Base-by-base conservation (phyloP, 1,139 yeast genomes). In the Geotrichum fermentans region DNA sequence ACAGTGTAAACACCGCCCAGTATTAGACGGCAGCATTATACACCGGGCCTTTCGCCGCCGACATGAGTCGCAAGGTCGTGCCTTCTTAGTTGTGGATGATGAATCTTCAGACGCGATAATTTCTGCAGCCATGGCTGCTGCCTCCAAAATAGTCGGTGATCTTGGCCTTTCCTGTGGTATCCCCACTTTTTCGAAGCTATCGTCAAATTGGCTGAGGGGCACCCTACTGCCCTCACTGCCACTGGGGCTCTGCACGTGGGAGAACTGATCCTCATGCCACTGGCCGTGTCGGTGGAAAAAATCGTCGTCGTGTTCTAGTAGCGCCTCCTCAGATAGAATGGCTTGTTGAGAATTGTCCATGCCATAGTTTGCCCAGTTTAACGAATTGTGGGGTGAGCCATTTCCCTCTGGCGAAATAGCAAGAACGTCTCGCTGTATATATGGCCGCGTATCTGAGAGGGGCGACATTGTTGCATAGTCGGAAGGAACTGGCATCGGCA, bases 11-110 rank as follows among this genome's bases (percentile, higher is more conserved):
- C 73, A 69, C 8, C 52, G 40, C 21, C 60, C 58, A 2, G 61
- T 58, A 13, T 63, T 61, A 38, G 62, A 64, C 36, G 65, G 65
- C 21, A 66, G 56, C 45, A 67, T 62, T 37, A 66, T 66, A 49
- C 71, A 67, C 8, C 70, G 58, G 11, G 69, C 65, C 52, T 68
- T 67, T 30, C 72, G 58, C 30, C 64, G 55, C 1, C 71, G 58
- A 21, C 66, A 62, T 7, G 58, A 54, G 38, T 62, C 66, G 47
- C 66, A 62, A 5, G 66, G 66, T 4, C 66, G 52, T 4, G 43
- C 24, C 26, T 48, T 51, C 36, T 45, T 49, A 8, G 45, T 13
- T n/a, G n/a, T n/a, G 32, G 24, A 22, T 21, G 13, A 13, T 2
- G 30, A 4, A 16, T 41, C 36, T 24, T 49, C 50, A 1, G 49